Conservation (phyloP, 2,329 filamentous ascomycete species). For the Colletotrichum navitas region DNA sequence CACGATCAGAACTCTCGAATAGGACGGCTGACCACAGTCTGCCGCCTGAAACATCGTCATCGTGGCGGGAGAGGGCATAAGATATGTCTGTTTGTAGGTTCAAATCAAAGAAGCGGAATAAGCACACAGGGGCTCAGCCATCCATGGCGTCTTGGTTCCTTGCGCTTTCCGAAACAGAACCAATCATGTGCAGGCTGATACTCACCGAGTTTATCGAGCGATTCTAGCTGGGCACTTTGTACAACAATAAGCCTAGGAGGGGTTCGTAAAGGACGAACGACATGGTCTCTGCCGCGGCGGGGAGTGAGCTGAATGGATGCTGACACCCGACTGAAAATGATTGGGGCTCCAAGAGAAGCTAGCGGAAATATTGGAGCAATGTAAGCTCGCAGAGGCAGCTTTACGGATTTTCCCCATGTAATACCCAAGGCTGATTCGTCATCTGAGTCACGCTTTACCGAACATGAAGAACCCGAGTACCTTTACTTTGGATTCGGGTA, state of each 20-base stretch:
- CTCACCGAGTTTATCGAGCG: background rate
- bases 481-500: too few relatives aligned
- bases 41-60: background rate
- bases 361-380: too few relatives aligned
- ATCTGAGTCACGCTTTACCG: background rate
- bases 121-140: conserved; percentile 3
- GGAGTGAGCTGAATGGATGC: background rate
- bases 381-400: background rate
- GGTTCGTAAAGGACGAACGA: background rate
- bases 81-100: conserved; percentile 4
- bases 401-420: background rate
- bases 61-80: background rate
- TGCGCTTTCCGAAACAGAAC: background rate
- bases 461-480: background rate
- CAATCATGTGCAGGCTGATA: background rate
- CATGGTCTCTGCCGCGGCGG: background rate
- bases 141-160: conserved; percentile 10
- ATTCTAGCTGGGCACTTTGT: background rate
- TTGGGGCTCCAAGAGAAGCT: background rate
- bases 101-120: background rate
- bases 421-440: background rate
- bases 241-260: background rate
- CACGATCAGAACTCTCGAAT: background rate
- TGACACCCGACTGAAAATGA: background rate
- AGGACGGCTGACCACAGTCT: background rate